Base-by-base conservation (phyloP, 164 flowering plant genomes). In the Kalanchoe fedtschenkoi region DNA sequence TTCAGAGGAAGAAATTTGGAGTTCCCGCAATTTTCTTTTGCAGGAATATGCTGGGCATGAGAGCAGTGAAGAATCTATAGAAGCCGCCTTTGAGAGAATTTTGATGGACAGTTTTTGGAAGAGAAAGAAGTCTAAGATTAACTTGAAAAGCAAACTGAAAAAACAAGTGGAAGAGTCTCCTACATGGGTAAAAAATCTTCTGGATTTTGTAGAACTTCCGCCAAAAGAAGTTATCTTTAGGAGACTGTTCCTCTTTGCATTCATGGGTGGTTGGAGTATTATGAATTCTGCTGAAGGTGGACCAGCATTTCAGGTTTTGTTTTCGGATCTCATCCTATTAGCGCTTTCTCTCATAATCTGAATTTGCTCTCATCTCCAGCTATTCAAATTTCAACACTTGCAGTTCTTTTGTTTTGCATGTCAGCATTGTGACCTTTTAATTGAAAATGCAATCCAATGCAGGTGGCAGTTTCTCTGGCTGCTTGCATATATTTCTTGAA, bases 251-350 rank as follows among this genome's bases (percentile, higher is more conserved):
- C 89, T 93, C 47, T 89, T 93, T 76, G 83, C 81, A 37, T 88
- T 90, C 72, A 89, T 93, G 92, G 97, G 78, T 64, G 82, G 80
- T 66, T 90, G 99, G 99, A 90, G 99, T 69, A 74, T 93, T 19
- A 80, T 80, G 86, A 88, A 83, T 67, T 83, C 99, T 71, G 87
- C 97, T 62, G 95, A 93, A 66, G 83, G 87, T 68, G 99, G 99
- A 43, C 99, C 97, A 70, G 99, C 99, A 44, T 90, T 90, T 66
- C 99, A 93, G 97, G 98, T 92, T n/a, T 67, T 71, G 80, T 69
- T 61, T 15, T 5, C 39, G 13, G 8, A 1, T 44, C 14, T 21
- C 29, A 22, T 47, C 29, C 24, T 47, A 0, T 8, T 3, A 2
- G 29, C 24, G 54, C 54, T 47, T 43, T 6, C 46, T 14, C 51